A percentile compares a stretch with the other conserved stretches of the same genome.
phyloP scores from a whole-genome alignment of 345 rosid genomes.

The Laguncularia racemosa region DNA sequence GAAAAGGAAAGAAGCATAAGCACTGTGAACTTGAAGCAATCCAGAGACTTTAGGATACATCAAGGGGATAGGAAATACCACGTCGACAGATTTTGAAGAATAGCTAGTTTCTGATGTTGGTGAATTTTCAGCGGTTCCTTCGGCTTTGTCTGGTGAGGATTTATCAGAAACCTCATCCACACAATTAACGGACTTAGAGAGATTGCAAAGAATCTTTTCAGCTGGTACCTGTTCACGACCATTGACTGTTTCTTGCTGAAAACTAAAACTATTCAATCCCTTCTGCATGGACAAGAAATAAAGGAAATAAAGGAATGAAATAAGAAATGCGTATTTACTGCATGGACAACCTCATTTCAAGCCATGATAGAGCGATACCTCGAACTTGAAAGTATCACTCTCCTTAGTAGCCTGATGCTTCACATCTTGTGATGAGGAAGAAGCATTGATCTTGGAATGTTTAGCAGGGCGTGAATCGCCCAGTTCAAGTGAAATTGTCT shows the following conservation, averaged over 20 bases:
- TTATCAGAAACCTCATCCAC: constrained; percentile 17
- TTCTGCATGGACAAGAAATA: constrained; percentile 1
- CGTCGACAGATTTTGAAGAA: constrained; percentile 21
- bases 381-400: constrained; percentile 14
- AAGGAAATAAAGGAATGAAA: background rate
- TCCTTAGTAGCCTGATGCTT: constrained; percentile 7
- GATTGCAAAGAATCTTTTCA: constrained; percentile 16
- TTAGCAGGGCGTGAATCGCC: constrained; percentile 7
- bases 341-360: background rate
- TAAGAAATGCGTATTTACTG: background rate
- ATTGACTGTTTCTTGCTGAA: constrained; percentile 4
- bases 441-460: constrained; percentile 3
- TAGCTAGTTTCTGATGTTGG: constrained; percentile 15
- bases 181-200: constrained; percentile 14
- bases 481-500: constrained; percentile 4
- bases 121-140: constrained; percentile 17
- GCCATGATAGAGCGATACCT: constrained; percentile 12
- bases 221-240: constrained; percentile 9
- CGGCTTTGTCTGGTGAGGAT: constrained; percentile 7
- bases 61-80: constrained; percentile 7
- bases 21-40: background rate
- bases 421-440: constrained; percentile 7
- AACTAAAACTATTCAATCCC: constrained; percentile 4
- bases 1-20: background rate
- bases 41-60: background rate